phyloP scores from a whole-genome alignment of 2,329 filamentous ascomycete genomes.

The Arthrobotrys sphaeroides region DNA sequence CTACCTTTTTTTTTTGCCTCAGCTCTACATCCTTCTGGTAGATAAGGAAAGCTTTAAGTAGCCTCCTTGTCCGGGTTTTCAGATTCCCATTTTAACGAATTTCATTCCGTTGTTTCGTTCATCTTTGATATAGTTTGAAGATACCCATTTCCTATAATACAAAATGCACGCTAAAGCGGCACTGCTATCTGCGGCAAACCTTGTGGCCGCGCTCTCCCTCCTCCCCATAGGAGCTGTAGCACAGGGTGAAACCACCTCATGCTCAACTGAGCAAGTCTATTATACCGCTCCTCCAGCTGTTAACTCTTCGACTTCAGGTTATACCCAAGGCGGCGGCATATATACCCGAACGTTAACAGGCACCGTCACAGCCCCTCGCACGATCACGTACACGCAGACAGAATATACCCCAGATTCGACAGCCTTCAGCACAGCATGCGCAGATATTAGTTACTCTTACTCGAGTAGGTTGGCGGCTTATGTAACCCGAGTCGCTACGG shows the following conservation, averaged over 20 bases:
- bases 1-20: conserved; percentile 5
- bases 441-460: conserved; percentile 21
- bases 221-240: not conserved
- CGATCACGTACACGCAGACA: conserved; percentile 14
- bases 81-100: not conserved
- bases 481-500: not conserved
- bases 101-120: not conserved
- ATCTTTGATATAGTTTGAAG: not conserved
- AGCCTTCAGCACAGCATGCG: conserved; percentile 38
- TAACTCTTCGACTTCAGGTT: conserved; percentile 17
- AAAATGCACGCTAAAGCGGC: conserved; percentile 32
- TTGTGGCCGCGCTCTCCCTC: conserved; percentile 15
- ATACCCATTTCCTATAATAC: conserved; percentile 12
- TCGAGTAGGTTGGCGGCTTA: conserved; percentile 16
- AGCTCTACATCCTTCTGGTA: conserved; percentile 2
- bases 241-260: not conserved
- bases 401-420: conserved; percentile 26
- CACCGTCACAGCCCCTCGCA: conserved; percentile 1
- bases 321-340: not conserved
- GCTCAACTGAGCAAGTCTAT: not conserved
- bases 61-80: conserved; percentile 1
- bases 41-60: conserved; percentile 35
- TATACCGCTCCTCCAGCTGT: conserved; percentile 21
- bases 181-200: conserved; percentile 30
- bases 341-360: not conserved